phyloP scores from a whole-genome alignment of 176 grass and related monocot species.

The Neostapfia colusana region DNA sequence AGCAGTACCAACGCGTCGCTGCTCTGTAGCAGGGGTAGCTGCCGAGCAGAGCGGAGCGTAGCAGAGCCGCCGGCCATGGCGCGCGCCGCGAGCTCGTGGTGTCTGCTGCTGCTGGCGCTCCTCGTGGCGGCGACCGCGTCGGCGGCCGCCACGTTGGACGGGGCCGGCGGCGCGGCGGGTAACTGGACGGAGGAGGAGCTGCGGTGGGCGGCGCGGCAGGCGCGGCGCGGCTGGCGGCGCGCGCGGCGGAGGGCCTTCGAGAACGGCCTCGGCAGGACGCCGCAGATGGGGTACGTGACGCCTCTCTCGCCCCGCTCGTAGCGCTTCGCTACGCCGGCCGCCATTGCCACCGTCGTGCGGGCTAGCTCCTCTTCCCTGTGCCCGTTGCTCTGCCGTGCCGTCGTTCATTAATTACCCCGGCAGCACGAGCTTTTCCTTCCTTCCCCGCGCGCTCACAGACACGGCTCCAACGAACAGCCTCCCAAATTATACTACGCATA shows the following conservation, averaged over 20 bases:
- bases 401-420: not conserved
- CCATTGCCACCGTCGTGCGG: not conserved
- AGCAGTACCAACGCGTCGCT: not conserved
- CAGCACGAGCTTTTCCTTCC: not conserved
- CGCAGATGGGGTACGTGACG: constrained; percentile 86
- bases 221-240: not conserved
- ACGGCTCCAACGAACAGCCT: not conserved
- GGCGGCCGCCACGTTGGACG: not conserved
- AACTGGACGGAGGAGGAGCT: constrained; percentile 45
- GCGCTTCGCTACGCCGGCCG: not conserved
- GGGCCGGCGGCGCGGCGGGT: not conserved
- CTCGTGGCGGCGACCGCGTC: constrained; percentile 1
- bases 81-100: constrained; percentile 11
- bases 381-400: not conserved
- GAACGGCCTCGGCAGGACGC: constrained; percentile 75
- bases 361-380: not conserved
- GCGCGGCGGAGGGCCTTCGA: constrained; percentile 36
- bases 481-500: too few relatives aligned
- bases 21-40: not conserved
- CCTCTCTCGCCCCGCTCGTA: too few relatives aligned
- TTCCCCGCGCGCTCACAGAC: not conserved
- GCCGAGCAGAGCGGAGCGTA: not conserved
- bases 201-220: constrained; percentile 25
- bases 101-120: constrained; percentile 30
- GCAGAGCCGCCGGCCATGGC: constrained; percentile 32